Evolutionary conservation across 805 yeast genomes (phyloP).

Genomic region (Pichia membranifaciens): DNA sequence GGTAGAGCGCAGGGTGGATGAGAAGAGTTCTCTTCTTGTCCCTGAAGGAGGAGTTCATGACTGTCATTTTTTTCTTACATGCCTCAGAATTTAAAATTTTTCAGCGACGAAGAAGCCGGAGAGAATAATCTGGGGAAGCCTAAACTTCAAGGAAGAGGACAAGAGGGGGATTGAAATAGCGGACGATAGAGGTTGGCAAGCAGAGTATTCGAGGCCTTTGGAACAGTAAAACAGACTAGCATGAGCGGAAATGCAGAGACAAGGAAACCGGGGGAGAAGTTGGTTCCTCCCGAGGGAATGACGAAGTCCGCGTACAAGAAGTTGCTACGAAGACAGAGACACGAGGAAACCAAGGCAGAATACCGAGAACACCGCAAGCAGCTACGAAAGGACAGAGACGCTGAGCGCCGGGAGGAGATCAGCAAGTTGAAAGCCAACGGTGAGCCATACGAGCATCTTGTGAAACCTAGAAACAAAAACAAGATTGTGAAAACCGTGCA

Average conservation of each 20-base stretch:
- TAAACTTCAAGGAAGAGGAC: too few relatives aligned
- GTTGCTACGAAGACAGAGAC: conserved; percentile 44
- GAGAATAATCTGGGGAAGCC: too few relatives aligned
- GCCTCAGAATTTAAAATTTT: too few relatives aligned
- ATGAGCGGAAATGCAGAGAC: conserved; percentile 9
- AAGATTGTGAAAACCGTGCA: conserved; percentile 17
- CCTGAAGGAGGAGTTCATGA: too few relatives aligned
- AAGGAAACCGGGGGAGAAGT: conserved; percentile 15
- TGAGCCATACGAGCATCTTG: conserved; percentile 32
- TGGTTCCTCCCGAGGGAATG: conserved; percentile 72
- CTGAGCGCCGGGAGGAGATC: conserved; percentile 27
- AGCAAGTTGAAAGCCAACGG: conserved; percentile 34
- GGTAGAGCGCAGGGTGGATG: too few relatives aligned
- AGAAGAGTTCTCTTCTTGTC: too few relatives aligned
- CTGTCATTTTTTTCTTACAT: too few relatives aligned
- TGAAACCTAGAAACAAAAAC: conserved; percentile 27
- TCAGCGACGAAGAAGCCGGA: too few relatives aligned
- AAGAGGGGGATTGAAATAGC: too few relatives aligned
- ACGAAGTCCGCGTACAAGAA: conserved; percentile 82
- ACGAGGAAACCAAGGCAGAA: conserved; percentile 62
- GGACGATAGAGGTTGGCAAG: too few relatives aligned
- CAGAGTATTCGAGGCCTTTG: too few relatives aligned
- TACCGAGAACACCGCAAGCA: conserved; percentile 47
- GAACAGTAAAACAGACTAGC: too few relatives aligned
- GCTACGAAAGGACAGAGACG: conserved; percentile 43